Evolutionary conservation across 805 yeast species (phyloP), one percentile per base, ranked within the genome.

Genomic region (Candida xyloterini): DNA sequence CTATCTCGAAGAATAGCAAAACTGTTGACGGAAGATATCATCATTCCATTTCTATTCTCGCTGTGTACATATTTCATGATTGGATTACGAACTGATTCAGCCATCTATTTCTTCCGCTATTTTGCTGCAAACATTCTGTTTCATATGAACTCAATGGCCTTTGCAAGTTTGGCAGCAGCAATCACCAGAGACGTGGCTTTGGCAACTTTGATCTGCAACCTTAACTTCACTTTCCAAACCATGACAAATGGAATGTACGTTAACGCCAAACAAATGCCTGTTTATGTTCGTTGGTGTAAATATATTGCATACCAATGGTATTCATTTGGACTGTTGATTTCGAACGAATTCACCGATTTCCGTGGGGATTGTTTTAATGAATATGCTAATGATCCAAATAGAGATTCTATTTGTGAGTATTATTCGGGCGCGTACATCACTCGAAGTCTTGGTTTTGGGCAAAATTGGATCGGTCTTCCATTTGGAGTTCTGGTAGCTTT

Each of bases 211-310:
- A 60, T 78, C n/a, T 71, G 78, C 23, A 84, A 84, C 52, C 56
- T 79, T 38, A 72, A 78, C 44, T 83, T 78, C 55, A 85, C 88
- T 22, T 63, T 84, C 20, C 87, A 85, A 52, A 76, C 85, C 37
- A 75, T 84, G 71, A 86, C 87, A 0, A 81, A 87, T 58, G 96
- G 95, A 1, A 84, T 77, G 60, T 86, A 83, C 54, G 84, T 81
- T 15, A 85, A 86, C 57, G 77, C 89, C 1, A 66, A 69, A 7
- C 70, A 76, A 1, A 72, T 86, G 79, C 95, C 95, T 0, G 95
- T 84, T 1, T 88, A 88, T 53, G 95, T 87, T 7, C 69, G 87
- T 25, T 87, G 96, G 96, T 73, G 81, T 5, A 84, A 82, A 55
- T 87, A 84, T 59, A 65, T 81, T 41, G 81, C 91, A 0, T 84